Conservation (phyloP, 495 filamentous ascomycete genomes). For the Cercophora scortea region DNA sequence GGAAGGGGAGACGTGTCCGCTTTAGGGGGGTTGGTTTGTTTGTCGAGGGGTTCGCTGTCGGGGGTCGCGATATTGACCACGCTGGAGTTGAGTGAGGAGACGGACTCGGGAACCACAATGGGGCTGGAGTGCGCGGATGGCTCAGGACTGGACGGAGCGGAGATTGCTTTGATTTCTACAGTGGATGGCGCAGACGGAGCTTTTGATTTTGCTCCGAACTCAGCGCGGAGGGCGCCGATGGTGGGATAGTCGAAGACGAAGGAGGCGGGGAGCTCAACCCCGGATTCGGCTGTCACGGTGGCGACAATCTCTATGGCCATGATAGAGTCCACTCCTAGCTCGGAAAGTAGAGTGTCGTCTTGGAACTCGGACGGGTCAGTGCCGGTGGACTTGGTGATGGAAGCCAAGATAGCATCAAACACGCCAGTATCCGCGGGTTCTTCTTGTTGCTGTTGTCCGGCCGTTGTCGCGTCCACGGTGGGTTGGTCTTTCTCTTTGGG, state of each 20-base stretch:
- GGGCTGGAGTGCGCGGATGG: no score
- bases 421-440: neutral
- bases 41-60: conserved; percentile 1
- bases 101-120: no score
- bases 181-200: no score
- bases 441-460: neutral
- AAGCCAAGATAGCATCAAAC: conserved; percentile 36
- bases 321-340: conserved; percentile 48
- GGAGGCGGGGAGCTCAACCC: conserved; percentile 40
- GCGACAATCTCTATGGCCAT: conserved; percentile 41
- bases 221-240: conserved; percentile 45
- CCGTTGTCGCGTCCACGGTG: neutral
- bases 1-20: neutral
- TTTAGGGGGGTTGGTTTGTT: conserved; percentile 5
- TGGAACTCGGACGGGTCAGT: conserved; percentile 46
- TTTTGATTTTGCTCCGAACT: conserved; percentile 6
- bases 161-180: no score
- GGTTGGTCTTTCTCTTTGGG: neutral
- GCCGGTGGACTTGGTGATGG: conserved; percentile 55
- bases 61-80: no score
- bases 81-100: no score
- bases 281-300: conserved; percentile 38
- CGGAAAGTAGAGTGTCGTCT: conserved; percentile 36
- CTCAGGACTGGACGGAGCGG: no score
- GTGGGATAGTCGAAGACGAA: conserved; percentile 39